Evolutionary conservation across 768 basidiomycete species (phyloP).

Genomic region (Dentipellis fragilis): DNA sequence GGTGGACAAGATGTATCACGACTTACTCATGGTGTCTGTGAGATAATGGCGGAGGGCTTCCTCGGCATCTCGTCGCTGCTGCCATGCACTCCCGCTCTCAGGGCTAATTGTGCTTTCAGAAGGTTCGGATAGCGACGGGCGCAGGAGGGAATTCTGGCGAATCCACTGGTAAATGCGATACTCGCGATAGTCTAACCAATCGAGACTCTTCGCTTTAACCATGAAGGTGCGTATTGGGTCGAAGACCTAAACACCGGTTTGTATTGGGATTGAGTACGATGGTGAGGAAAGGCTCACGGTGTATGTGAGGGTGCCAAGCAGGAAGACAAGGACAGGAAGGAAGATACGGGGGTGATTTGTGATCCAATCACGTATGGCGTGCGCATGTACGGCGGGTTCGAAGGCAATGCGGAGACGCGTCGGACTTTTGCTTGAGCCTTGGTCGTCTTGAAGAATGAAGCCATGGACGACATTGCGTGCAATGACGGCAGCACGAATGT

Average conservation of each 20-base stretch:
- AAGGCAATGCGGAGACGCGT: conserved; percentile 48
- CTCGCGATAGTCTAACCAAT: conserved; percentile 77
- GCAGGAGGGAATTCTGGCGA: conserved; percentile 46
- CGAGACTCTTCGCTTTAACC: conserved; percentile 70
- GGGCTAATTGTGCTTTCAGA: conserved; percentile 13
- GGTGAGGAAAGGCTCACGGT: conserved; percentile 41
- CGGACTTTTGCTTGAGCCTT: not conserved
- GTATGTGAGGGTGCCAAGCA: conserved; percentile 86
- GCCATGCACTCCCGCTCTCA: conserved; percentile 52
- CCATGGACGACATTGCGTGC: conserved; percentile 81
- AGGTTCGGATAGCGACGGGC: conserved; percentile 23
- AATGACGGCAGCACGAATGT: conserved; percentile 59
- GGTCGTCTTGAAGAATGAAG: conserved; percentile 20
- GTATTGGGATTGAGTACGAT: not conserved
- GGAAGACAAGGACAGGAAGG: conserved; percentile 71
- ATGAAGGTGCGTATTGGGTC: conserved; percentile 83
- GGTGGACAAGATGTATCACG: not conserved
- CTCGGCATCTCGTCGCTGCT: conserved; percentile 75
- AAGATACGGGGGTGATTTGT: conserved; percentile 79
- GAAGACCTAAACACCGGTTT: conserved; percentile 55
- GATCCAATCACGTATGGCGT: conserved; percentile 69
- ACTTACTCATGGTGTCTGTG: conserved; percentile 63
- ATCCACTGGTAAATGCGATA: conserved; percentile 45
- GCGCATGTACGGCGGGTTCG: conserved; percentile 53
- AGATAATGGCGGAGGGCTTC: conserved; percentile 60